Conservation (phyloP, 106 monocot genomes). For the Chionographis japonica region DNA sequence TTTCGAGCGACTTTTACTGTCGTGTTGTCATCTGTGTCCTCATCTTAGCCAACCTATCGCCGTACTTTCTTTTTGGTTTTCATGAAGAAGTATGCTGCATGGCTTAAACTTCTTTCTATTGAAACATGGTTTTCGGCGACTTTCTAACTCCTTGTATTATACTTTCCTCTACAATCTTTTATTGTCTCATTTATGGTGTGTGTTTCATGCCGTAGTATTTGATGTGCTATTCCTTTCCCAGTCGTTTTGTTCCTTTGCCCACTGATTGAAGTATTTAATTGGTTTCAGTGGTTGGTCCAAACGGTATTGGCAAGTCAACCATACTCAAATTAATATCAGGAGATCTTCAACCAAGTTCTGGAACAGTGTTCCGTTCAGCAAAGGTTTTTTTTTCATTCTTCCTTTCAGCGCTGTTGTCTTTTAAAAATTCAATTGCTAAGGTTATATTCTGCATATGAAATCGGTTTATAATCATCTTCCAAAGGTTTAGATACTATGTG, state of each 20-base stretch:
- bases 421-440: not conserved
- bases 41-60: too few species aligned
- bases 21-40: too few species aligned
- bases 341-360: slow-evolving; percentile 97
- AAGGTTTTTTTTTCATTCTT: slow-evolving; percentile 45
- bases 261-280: slow-evolving; percentile 22
- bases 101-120: too few species aligned
- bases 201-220: not conserved
- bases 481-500: too few species aligned
- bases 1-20: too few species aligned
- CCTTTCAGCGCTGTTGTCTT: not conserved
- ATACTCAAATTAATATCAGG: slow-evolving; percentile 98
- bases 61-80: too few species aligned
- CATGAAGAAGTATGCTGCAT: too few species aligned
- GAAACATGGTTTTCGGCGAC: not conserved
- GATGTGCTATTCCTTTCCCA: not conserved
- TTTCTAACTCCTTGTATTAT: not conserved
- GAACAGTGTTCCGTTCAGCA: slow-evolving; percentile 93
- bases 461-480: too few species aligned
- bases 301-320: slow-evolving; percentile 99
- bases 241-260: slow-evolving; percentile 14
- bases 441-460: too few species aligned
- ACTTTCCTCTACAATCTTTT: not conserved
- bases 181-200: not conserved
- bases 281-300: slow-evolving; percentile 94